Conservation (phyloP, 441 rosid species). For the Erysimum cheiri region DNA sequence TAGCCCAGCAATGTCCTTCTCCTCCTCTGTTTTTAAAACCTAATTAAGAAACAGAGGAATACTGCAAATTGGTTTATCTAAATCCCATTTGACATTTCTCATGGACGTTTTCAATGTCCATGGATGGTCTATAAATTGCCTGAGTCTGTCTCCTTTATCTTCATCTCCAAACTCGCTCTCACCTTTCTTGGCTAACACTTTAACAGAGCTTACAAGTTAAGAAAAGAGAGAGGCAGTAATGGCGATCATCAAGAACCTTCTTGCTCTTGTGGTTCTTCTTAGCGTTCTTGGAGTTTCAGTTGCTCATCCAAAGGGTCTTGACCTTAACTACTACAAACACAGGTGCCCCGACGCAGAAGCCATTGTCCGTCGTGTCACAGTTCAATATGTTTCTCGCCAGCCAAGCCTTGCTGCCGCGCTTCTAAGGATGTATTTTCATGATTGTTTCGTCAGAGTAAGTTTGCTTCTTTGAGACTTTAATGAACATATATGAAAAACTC, state of each 20-base stretch:
- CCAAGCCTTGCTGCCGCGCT: conserved; percentile 60
- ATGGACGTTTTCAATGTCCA: conserved; percentile 14
- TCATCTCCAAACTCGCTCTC: conserved; percentile 26
- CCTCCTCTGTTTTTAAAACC: conserved; percentile 13
- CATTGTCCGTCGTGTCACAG: conserved; percentile 40
- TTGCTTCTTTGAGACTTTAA: not conserved
- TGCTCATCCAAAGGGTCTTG: conserved; percentile 43
- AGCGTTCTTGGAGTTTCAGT: conserved; percentile 38
- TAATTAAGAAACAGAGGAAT: conserved; percentile 28
- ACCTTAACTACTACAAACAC: conserved; percentile 50
- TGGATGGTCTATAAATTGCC: conserved; percentile 22
- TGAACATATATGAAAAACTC: not conserved
- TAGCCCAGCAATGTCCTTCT: conserved; percentile 25
- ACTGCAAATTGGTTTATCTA: conserved; percentile 32
- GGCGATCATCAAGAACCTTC: conserved; percentile 45
- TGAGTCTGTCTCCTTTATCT: conserved; percentile 15
- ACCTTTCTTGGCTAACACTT: conserved; percentile 31
- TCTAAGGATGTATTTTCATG: conserved; percentile 70
- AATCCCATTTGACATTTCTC: conserved; percentile 19
- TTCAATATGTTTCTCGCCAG: conserved; percentile 47
- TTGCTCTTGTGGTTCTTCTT: conserved; percentile 41
- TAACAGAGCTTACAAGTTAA: conserved; percentile 17
- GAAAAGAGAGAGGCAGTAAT: conserved; percentile 30
- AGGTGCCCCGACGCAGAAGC: conserved; percentile 56
- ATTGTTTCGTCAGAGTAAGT: conserved; percentile 74